phyloP scores from a whole-genome alignment of 1,139 yeast genomes.

The Cylindricascospora bacillispora region DNA sequence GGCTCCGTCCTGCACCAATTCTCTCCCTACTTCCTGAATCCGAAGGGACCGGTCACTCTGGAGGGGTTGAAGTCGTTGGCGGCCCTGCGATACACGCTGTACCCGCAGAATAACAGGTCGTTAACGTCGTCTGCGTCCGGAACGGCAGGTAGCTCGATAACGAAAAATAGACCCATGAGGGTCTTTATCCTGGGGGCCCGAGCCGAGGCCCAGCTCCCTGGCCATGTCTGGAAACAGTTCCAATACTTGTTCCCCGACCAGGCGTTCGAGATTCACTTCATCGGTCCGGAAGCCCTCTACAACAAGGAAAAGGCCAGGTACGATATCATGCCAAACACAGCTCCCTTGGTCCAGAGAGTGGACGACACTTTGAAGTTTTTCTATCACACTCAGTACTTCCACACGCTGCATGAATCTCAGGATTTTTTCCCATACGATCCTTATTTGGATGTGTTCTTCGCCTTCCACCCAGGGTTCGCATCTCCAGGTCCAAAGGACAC shows the following conservation, averaged over 20 bases:
- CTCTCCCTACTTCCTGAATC: constrained; percentile 71
- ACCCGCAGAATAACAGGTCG: constrained; percentile 44
- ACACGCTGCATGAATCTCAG: constrained; percentile 77
- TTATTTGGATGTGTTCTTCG: constrained; percentile 78
- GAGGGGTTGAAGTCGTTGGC: constrained; percentile 91
- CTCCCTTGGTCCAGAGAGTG: constrained; percentile 55
- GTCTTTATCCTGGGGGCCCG: constrained; percentile 83
- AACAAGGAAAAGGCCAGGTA: constrained; percentile 51
- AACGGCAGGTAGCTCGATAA: no score
- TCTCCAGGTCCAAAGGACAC: constrained; percentile 68
- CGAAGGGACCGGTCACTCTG: constrained; percentile 76
- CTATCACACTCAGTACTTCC: constrained; percentile 84
- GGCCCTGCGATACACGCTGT: constrained; percentile 79
- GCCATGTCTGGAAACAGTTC: constrained; percentile 91
- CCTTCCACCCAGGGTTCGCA: constrained; percentile 91
- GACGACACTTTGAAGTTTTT: constrained; percentile 66
- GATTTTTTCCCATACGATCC: constrained; percentile 98
- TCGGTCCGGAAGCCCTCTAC: constrained; percentile 85
- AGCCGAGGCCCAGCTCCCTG: constrained; percentile 88
- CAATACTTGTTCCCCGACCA: constrained; percentile 76
- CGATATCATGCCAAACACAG: constrained; percentile 16
- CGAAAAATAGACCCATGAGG: constrained; percentile 82
- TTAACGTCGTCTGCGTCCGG: constrained; percentile 31
- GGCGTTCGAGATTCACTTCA: constrained; percentile 74
- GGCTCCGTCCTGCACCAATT: constrained; percentile 72